These are phyloP conservation scores for Talaromyces thailandensis DNA, from an alignment of 495 filamentous ascomycete species.

Conservation along the genomic window DNA sequence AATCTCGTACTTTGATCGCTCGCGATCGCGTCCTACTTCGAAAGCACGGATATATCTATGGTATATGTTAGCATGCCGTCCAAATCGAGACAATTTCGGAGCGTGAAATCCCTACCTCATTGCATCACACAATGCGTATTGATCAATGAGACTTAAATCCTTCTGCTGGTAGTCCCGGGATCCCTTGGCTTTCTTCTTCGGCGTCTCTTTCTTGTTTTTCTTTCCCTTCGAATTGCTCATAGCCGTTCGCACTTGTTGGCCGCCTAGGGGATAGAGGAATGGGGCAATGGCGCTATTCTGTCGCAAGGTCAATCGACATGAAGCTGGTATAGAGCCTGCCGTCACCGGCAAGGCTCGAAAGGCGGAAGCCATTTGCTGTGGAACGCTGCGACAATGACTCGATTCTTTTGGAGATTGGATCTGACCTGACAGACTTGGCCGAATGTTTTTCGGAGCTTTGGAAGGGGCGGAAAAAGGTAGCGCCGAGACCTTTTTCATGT, in stretches of 20 bases:
- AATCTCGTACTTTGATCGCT: constrained; percentile 75
- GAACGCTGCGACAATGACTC: background rate
- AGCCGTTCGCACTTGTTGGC: constrained; percentile 31
- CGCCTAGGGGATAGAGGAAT: constrained; percentile 19
- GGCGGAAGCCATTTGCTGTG: constrained; percentile 29
- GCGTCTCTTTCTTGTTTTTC: constrained; percentile 40
- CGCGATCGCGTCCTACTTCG: constrained; percentile 76
- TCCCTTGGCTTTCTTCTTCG: constrained; percentile 53
- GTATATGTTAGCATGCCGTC: background rate
- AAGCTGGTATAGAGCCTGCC: constrained; percentile 29
- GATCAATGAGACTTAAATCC: constrained; percentile 51
- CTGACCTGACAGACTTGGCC: background rate
- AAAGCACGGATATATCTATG: constrained; percentile 78
- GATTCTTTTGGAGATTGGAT: constrained; percentile 7
- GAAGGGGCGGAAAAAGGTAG: background rate
- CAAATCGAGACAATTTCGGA: background rate
- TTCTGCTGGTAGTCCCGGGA: constrained; percentile 52
- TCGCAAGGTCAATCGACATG: constrained; percentile 25
- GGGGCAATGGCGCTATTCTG: constrained; percentile 22
- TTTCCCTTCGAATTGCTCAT: constrained; percentile 31
- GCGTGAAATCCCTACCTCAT: constrained; percentile 59
- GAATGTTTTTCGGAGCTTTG: constrained; percentile 24
- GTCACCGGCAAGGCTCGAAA: constrained; percentile 28
- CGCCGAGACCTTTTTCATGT: background rate
- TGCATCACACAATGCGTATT: constrained; percentile 80